Evolutionary conservation across 2,329 filamentous ascomycete species (phyloP).

Genomic region (Pestalotiopsis sp.): DNA sequence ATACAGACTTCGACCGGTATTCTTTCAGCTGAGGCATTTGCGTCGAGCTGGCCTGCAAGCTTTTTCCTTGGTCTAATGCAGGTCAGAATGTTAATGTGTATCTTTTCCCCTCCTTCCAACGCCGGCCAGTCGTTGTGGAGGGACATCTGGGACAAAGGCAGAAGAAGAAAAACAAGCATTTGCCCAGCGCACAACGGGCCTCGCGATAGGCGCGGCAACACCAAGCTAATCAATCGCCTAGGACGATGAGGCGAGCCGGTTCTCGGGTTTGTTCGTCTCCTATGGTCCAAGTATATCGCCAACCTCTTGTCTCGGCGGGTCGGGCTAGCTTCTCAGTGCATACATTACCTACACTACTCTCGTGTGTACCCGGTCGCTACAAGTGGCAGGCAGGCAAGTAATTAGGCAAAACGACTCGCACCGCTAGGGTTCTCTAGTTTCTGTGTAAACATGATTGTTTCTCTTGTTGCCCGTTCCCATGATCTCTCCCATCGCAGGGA

Average conservation of each 20-base stretch:
- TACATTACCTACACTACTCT: no score
- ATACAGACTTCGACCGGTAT: no score
- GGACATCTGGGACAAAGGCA: neutral
- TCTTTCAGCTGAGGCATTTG: neutral
- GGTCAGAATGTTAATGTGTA: neutral
- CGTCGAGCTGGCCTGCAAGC: neutral
- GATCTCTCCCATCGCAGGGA: no score
- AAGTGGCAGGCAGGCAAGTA: no score
- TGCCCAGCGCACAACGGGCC: neutral
- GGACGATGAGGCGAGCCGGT: neutral
- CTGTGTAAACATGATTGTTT: no score
- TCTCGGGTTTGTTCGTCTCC: neutral
- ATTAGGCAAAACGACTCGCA: no score
- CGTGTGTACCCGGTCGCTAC: no score
- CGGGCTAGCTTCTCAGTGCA: no score
- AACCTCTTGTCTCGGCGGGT: no score
- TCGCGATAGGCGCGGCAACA: neutral
- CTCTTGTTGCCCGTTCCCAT: no score
- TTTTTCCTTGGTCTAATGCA: neutral
- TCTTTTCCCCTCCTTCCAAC: neutral
- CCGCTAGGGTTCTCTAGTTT: no score
- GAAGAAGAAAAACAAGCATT: constrained; percentile 3
- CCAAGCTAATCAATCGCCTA: neutral
- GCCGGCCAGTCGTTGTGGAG: neutral
- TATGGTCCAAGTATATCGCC: no score